Percentiles rank a stretch among this genome's conserved stretches.
These are phyloP conservation scores for Plasmodium gaboni DNA, from an alignment of 169 alveolate genomes.

Conservation along the genomic window DNA sequence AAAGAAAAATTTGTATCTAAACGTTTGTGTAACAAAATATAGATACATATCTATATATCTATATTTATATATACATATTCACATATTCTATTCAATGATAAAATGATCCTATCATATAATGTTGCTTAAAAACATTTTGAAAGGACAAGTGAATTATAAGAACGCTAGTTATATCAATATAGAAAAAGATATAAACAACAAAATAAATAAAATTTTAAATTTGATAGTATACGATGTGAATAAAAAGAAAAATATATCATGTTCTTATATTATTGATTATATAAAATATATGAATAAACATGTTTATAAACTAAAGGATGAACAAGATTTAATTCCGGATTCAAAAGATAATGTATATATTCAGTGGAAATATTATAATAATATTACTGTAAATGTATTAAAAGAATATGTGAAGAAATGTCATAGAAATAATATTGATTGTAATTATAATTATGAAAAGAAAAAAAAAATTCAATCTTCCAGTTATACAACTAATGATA, in stretches of 20 bases:
- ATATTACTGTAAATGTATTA: constrained; percentile 31
- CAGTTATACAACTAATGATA: background rate
- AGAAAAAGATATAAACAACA: constrained; percentile 60
- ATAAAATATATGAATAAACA: constrained; percentile 2
- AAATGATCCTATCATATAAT: background rate
- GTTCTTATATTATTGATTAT: background rate
- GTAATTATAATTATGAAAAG: background rate
- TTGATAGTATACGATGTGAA: constrained; percentile 31
- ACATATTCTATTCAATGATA: background rate
- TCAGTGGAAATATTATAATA: constrained; percentile 27
- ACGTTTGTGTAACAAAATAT: too few species aligned
- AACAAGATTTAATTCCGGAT: background rate
- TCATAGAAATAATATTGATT: constrained; percentile 23
- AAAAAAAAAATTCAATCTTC: background rate
- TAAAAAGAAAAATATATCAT: background rate
- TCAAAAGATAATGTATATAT: background rate
- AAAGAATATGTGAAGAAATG: constrained; percentile 23
- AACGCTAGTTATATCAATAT: constrained; percentile 6
- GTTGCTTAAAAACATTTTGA: constrained; percentile 1
- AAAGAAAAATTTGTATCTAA: too few species aligned
- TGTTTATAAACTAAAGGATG: background rate
- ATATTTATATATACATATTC: too few species aligned
- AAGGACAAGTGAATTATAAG: background rate
- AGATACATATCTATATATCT: too few species aligned
- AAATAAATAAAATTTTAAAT: constrained; percentile 40